phyloP scores from a whole-genome alignment of 352 stramenopile genomes.

The Globisporangium barbulae region DNA sequence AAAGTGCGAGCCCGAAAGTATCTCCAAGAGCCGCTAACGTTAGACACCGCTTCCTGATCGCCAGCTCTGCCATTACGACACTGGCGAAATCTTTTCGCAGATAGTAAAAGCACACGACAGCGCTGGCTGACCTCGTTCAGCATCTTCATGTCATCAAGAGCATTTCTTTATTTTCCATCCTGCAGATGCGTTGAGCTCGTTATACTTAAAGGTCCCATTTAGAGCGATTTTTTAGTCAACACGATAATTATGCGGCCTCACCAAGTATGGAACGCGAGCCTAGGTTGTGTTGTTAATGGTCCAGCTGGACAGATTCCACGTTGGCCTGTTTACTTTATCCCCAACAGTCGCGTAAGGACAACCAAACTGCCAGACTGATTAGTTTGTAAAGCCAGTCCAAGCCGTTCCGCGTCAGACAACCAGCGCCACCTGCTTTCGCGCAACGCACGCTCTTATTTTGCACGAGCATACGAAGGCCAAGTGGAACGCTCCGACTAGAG shows the following conservation, averaged over 20 bases:
- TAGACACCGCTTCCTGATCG: neutral
- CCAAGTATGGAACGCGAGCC: too few species aligned
- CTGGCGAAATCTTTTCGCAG: neutral
- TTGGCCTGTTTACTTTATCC: neutral
- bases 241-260: neutral
- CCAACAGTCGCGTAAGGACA: neutral
- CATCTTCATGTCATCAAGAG: too few species aligned
- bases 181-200: neutral
- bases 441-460: neutral
- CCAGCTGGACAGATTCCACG: neutral
- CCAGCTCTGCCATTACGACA: neutral
- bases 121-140: neutral
- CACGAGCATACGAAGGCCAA: neutral
- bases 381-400: conserved; percentile 4
- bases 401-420: neutral
- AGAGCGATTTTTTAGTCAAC: neutral
- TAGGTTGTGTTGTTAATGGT: neutral
- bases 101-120: neutral
- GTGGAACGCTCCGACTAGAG: neutral
- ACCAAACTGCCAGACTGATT: neutral
- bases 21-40: conserved; percentile 2
- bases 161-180: neutral
- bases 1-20: conserved; percentile 6
- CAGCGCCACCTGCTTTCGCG: conserved; percentile 1
- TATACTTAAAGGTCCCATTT: neutral